phyloP scores from a whole-genome alignment of 805 yeast genomes.

The Ascoidea tarda region DNA sequence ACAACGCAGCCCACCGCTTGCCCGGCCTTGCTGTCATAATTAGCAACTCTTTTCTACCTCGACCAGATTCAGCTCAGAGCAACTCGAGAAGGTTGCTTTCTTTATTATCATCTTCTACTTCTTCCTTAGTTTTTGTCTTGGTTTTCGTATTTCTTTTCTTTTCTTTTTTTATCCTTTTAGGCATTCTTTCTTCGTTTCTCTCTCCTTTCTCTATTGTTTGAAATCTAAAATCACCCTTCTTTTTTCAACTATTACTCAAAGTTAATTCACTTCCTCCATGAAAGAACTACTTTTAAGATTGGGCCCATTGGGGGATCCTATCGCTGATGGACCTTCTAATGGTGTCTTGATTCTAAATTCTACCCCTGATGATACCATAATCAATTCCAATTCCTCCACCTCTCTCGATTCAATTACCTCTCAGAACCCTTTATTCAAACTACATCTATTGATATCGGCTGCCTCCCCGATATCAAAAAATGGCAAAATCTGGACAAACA shows the following conservation, averaged over 20 bases:
- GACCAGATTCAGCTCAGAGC: no score
- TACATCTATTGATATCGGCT: conserved; percentile 58
- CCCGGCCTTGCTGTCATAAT: no score
- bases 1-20: no score
- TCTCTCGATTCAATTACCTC: conserved; percentile 7
- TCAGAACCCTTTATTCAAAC: conserved; percentile 23
- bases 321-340: neutral
- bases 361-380: neutral
- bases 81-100: no score
- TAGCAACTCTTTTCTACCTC: no score
- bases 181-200: no score
- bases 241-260: neutral
- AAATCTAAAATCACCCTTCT: neutral
- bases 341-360: neutral
- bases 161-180: no score
- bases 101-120: no score
- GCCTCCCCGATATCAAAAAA: conserved; percentile 59
- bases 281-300: neutral
- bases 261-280: conserved; percentile 7
- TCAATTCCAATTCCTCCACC: conserved; percentile 1
- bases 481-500: conserved; percentile 63
- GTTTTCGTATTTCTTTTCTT: no score
- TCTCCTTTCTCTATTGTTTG: no score
- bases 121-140: no score
- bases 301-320: neutral